These are phyloP conservation scores for Begonia loranthoides DNA, from an alignment of 306 rosid genomes.

Conservation along the genomic window DNA sequence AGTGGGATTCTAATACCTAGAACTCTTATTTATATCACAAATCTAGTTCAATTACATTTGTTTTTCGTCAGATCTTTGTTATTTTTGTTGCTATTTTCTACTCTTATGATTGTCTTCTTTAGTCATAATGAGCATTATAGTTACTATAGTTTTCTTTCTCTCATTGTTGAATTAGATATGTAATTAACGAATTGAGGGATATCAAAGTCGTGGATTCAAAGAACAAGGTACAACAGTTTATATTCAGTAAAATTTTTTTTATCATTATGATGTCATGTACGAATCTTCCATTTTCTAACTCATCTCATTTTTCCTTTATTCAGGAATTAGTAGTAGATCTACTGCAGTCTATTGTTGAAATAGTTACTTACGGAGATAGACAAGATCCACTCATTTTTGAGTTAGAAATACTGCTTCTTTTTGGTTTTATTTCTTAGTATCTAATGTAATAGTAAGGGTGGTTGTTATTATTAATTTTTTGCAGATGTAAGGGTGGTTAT, in stretches of 20 bases:
- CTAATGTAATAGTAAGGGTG: no score
- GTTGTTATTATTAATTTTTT: background rate
- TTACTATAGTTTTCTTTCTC: background rate
- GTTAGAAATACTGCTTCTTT: slow-evolving; percentile 27
- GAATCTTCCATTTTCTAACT: background rate
- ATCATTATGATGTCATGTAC: background rate
- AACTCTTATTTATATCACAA: no score
- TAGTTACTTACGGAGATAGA: slow-evolving; percentile 70
- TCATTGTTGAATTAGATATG: slow-evolving; percentile 9
- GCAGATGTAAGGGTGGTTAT: slow-evolving; percentile 4
- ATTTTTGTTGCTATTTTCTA: no score
- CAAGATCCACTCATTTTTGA: slow-evolving; percentile 70
- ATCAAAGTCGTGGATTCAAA: slow-evolving; percentile 27
- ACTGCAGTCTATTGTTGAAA: slow-evolving; percentile 69
- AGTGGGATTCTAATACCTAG: no score
- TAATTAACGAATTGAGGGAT: slow-evolving; percentile 16
- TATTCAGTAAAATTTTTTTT: background rate
- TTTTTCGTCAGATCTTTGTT: no score
- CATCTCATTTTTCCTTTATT: slow-evolving; percentile 2
- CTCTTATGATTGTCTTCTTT: no score
- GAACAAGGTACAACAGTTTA: slow-evolving; percentile 20
- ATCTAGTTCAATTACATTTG: no score
- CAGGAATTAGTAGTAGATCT: slow-evolving; percentile 71
- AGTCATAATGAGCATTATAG: background rate
- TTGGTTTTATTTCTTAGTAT: slow-evolving; percentile 6